A percentile compares a stretch with the other conserved stretches of the same genome.
Conservation (phyloP, 1,284 basidiomycete species). For the Puccinia coronata region DNA sequence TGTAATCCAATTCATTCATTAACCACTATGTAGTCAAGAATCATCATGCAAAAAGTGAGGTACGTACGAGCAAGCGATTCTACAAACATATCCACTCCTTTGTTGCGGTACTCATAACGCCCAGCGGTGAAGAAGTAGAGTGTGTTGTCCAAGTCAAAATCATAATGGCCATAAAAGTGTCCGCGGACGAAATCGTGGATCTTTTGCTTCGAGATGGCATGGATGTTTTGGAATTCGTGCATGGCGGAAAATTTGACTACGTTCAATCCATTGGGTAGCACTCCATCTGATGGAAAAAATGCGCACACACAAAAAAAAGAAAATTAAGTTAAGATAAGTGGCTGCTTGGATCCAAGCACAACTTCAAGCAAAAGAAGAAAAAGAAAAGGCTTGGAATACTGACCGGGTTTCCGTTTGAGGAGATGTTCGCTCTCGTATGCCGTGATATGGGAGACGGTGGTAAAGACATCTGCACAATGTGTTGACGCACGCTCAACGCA, state of each 20-base stretch:
- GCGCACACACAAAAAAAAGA: no score
- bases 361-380: constrained; percentile 4
- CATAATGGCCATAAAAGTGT: constrained; percentile 96
- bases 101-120: constrained; percentile 97
- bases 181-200: constrained; percentile 97
- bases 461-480: constrained; percentile 76
- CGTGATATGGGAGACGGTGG: constrained; percentile 62
- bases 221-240: constrained; percentile 93
- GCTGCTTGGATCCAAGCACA: no score
- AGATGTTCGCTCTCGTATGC: constrained; percentile 95
- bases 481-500: constrained; percentile 93
- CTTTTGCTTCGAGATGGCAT: constrained; percentile 87
- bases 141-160: constrained; percentile 93
- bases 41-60: background rate
- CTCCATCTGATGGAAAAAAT: constrained; percentile 74
- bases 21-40: background rate
- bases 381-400: constrained; percentile 43
- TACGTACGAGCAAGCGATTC: constrained; percentile 73
- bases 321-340: no score
- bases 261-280: constrained; percentile 96
- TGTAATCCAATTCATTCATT: constrained; percentile 11
- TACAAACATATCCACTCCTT: constrained; percentile 99
- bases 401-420: constrained; percentile 85
- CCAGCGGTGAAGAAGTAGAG: constrained; percentile 99
- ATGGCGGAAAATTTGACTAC: constrained; percentile 94